phyloP scores from a whole-genome alignment of 176 grass and related monocot genomes.

The Phyllostachys edulis region DNA sequence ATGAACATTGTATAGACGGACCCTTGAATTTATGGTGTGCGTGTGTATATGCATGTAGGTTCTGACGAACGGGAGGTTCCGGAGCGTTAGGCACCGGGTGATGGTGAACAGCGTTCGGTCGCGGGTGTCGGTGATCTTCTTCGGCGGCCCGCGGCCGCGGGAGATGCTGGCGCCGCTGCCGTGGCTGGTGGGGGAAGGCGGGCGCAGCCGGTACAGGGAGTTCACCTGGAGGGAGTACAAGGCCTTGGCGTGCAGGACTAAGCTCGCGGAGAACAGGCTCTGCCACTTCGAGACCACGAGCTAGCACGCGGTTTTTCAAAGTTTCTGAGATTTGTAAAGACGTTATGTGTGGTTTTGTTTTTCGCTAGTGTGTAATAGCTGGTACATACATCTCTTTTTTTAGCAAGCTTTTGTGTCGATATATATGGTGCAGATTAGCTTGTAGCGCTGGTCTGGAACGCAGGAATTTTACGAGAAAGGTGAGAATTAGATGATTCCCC shows the following conservation, averaged over 20 bases:
- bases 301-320: neutral
- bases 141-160: conserved; percentile 53
- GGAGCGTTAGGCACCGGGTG: conserved; percentile 82
- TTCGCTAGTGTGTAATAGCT: too few relatives aligned
- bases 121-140: conserved; percentile 79
- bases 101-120: conserved; percentile 48
- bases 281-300: conserved; percentile 46
- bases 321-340: neutral
- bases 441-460: too few relatives aligned
- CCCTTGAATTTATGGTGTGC: too few relatives aligned
- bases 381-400: too few relatives aligned
- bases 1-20: too few relatives aligned
- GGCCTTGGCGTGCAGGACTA: conserved; percentile 54
- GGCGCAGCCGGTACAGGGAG: conserved; percentile 67
- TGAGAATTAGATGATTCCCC: too few relatives aligned
- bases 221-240: conserved; percentile 97
- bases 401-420: too few relatives aligned
- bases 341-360: neutral
- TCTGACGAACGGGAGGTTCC: conserved; percentile 82
- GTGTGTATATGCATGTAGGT: conserved; percentile 20
- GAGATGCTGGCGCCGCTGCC: conserved; percentile 62
- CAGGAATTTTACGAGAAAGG: too few relatives aligned
- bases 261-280: conserved; percentile 68
- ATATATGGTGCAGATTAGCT: too few relatives aligned
- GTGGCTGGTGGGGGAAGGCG: conserved; percentile 50